phyloP scores from a whole-genome alignment of 768 basidiomycete species.

The Amyloporia xantha region DNA sequence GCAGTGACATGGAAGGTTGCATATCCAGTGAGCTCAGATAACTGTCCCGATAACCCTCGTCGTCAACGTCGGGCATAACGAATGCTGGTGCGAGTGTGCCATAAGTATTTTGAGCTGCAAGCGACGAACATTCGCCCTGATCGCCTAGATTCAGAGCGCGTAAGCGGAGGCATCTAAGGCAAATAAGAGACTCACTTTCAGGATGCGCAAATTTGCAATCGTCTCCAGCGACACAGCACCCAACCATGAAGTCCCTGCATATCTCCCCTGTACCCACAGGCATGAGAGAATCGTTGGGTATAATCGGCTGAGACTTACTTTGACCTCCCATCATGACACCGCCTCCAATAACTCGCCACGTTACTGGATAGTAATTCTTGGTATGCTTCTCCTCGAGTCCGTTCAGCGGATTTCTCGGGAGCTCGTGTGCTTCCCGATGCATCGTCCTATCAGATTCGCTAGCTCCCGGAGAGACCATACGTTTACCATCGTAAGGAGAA shows the following conservation, averaged over 20 bases:
- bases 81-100: too few species aligned
- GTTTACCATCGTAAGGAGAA: too few species aligned
- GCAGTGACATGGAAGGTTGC: too few species aligned
- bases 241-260: slow-evolving; percentile 21
- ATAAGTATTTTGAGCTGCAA: too few species aligned
- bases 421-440: neutral
- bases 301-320: slow-evolving; percentile 11
- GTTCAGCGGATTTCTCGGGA: neutral
- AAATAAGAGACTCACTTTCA: neutral
- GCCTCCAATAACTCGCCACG: slow-evolving; percentile 74
- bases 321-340: slow-evolving; percentile 59
- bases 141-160: too few species aligned
- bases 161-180: too few species aligned
- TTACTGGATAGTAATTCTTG: slow-evolving; percentile 51
- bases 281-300: neutral
- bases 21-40: too few species aligned
- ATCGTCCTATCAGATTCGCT: slow-evolving; percentile 1
- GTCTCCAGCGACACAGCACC: slow-evolving; percentile 19
- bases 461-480: too few species aligned
- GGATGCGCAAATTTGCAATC: slow-evolving; percentile 25
- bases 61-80: too few species aligned
- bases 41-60: too few species aligned
- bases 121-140: too few species aligned
- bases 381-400: slow-evolving; percentile 28
- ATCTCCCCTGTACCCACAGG: slow-evolving; percentile 15